These are phyloP conservation scores for Inosperma sp. DNA, from an alignment of 768 basidiomycete species.

Conservation along the genomic window DNA sequence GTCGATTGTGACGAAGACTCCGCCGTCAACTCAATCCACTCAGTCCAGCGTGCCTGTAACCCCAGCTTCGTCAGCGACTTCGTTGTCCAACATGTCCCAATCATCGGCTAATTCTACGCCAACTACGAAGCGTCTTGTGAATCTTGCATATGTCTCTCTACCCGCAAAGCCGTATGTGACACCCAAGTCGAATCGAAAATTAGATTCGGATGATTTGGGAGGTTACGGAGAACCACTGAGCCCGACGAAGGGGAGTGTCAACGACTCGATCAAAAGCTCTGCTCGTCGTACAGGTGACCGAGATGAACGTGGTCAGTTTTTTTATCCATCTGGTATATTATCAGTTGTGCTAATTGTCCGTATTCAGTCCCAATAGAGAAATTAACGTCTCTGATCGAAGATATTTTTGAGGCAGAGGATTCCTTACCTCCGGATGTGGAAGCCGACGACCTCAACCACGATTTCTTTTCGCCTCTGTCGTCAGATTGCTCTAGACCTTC, in stretches of 20 bases:
- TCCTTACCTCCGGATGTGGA: conserved; percentile 39
- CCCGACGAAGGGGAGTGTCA: background rate
- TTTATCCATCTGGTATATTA: background rate
- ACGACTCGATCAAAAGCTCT: conserved; percentile 44
- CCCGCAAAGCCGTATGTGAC: conserved; percentile 45
- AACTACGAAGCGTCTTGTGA: conserved; percentile 33
- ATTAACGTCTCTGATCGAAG: conserved; percentile 69
- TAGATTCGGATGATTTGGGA: conserved; percentile 44
- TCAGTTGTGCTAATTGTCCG: background rate
- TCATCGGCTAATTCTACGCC: conserved; percentile 22
- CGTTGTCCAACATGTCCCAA: conserved; percentile 12
- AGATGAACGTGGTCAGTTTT: conserved; percentile 62
- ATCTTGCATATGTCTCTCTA: conserved; percentile 44
- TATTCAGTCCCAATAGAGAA: conserved; percentile 66
- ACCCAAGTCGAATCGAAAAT: conserved; percentile 34
- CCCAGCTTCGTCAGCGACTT: conserved; percentile 27
- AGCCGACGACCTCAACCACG: conserved; percentile 63
- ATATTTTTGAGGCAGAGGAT: conserved; percentile 87
- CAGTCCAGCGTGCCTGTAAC: conserved; percentile 23
- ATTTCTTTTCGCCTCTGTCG: conserved; percentile 63
- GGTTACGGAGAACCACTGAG: conserved; percentile 54
- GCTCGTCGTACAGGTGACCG: conserved; percentile 64
- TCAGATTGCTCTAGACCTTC: conserved; percentile 55
- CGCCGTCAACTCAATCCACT: conserved; percentile 17
- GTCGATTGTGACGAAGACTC: conserved; percentile 10